These are phyloP conservation scores for Lentithecium fluviatile DNA, from an alignment of 495 filamentous ascomycete genomes.

Conservation along the genomic window DNA sequence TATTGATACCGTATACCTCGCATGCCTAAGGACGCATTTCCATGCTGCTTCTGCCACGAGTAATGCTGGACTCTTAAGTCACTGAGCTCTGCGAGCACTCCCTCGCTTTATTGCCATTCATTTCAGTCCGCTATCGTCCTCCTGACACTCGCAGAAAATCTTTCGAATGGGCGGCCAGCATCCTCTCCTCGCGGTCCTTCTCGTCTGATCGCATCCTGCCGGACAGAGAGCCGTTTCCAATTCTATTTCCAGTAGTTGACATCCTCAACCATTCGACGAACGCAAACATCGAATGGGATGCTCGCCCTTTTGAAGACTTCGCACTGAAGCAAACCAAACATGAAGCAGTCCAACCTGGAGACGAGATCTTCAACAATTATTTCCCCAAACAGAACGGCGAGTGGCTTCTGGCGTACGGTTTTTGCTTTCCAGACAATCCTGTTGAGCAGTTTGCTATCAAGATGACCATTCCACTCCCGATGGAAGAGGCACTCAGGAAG, in stretches of 20 bases:
- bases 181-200: conserved; percentile 59
- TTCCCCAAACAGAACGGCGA: conserved; percentile 67
- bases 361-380: conserved; percentile 68
- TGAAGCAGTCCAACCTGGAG: conserved; percentile 43
- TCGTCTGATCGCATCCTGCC: conserved; percentile 50
- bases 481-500: not conserved
- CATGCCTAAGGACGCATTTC: too few species aligned
- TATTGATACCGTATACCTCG: too few species aligned
- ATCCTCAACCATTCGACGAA: conserved; percentile 58
- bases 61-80: too few species aligned
- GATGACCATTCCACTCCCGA: conserved; percentile 20
- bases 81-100: too few species aligned
- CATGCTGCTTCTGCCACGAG: too few species aligned
- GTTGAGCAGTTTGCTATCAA: conserved; percentile 40
- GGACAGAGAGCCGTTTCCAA: conserved; percentile 45
- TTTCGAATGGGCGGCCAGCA: conserved; percentile 58
- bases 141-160: conserved; percentile 10
- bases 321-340: conserved; percentile 45
- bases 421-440: conserved; percentile 59
- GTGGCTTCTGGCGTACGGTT: conserved; percentile 67
- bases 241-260: conserved; percentile 63
- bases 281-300: conserved; percentile 62
- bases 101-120: too few species aligned
- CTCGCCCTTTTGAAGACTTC: conserved; percentile 47
- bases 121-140: too few species aligned